phyloP scores from a whole-genome alignment of 2,329 filamentous ascomycete genomes.

The Lecanosticta acicola region DNA sequence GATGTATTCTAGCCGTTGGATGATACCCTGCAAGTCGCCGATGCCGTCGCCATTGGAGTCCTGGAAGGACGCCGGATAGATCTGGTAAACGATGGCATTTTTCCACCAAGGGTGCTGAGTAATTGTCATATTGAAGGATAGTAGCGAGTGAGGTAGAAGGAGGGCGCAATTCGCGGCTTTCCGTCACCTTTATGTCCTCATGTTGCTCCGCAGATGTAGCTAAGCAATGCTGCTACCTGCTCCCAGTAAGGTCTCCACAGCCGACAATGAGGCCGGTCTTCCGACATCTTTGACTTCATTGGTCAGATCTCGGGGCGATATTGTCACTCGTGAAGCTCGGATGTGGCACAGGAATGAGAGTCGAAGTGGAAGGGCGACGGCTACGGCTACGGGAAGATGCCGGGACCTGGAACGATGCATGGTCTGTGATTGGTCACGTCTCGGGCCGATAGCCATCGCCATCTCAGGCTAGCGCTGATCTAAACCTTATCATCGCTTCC shows the following conservation, averaged over 20 bases:
- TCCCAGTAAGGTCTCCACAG: not conserved
- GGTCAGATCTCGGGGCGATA: not conserved
- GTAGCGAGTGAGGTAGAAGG: too few species aligned
- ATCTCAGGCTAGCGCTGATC: too few species aligned
- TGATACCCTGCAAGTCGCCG: slow-evolving; percentile 60
- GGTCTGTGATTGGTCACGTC: slow-evolving; percentile 5
- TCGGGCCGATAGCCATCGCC: too few species aligned
- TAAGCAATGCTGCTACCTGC: slow-evolving; percentile 1
- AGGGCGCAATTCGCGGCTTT: too few species aligned
- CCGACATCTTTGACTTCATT: not conserved
- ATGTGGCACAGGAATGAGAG: not conserved
- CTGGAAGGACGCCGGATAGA: slow-evolving; percentile 55
- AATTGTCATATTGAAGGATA: slow-evolving; percentile 8
- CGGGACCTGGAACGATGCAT: too few species aligned
- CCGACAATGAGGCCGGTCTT: not conserved
- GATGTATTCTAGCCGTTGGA: slow-evolving; percentile 56
- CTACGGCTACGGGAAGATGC: too few species aligned
- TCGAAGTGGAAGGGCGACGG: not conserved
- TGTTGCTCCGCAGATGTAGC: not conserved
- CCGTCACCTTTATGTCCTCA: not conserved
- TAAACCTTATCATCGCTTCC: too few species aligned
- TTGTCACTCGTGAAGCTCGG: not conserved
- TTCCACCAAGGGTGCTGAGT: slow-evolving; percentile 33
- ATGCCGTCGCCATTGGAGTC: slow-evolving; percentile 52
- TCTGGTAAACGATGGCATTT: slow-evolving; percentile 39